Conservation (phyloP, 305 asterid species). For the Fraxinus baroniana region DNA sequence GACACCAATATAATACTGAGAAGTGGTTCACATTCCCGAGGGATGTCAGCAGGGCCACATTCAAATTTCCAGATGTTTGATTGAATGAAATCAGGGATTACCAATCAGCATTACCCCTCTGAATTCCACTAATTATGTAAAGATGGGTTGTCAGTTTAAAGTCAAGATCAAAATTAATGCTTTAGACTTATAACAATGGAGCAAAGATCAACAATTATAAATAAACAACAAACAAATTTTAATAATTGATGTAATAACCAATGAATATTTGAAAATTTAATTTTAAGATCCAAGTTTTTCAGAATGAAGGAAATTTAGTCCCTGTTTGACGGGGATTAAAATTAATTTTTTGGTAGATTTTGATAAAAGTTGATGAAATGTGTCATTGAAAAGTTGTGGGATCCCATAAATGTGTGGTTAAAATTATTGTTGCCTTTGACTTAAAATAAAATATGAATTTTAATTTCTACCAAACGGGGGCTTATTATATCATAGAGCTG, state of each 20-base stretch:
- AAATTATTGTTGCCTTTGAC: neutral
- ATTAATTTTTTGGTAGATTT: no score
- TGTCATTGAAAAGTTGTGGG: neutral
- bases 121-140: neutral
- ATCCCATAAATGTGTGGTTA: neutral
- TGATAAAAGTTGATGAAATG: no score
- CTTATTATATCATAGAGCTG: neutral
- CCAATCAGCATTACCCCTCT: neutral
- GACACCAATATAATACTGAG: neutral
- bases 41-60: neutral
- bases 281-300: neutral
- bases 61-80: neutral
- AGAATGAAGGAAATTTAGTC: neutral
- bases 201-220: neutral
- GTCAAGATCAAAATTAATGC: conserved; percentile 4
- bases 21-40: neutral
- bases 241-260: neutral
- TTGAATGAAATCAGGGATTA: neutral
- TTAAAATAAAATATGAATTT: neutral
- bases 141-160: neutral
- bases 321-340: neutral
- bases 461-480: neutral
- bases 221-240: neutral
- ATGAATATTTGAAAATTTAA: neutral
- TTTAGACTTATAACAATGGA: neutral